A percentile compares a stretch with the other conserved stretches of the same genome.
Conservation (phyloP, 2,329 filamentous ascomycete species). For the Penicillium janthinellum region DNA sequence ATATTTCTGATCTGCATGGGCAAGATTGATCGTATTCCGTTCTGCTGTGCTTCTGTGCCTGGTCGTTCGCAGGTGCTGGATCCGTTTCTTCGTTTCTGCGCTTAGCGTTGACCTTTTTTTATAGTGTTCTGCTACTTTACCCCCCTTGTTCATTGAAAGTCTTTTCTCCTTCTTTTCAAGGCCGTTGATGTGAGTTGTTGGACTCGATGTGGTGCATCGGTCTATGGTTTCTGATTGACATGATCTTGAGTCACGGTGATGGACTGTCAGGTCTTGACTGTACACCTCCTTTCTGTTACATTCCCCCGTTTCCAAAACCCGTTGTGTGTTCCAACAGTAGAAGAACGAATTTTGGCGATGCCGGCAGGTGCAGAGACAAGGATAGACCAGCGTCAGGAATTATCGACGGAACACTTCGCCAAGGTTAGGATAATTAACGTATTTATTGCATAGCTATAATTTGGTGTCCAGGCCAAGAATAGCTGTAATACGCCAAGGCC, state of each 20-base stretch:
- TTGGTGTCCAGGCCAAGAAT: too few relatives aligned
- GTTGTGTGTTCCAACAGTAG: neutral
- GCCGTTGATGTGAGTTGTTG: neutral
- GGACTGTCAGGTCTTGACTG: constrained; percentile 7
- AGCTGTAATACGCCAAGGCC: too few relatives aligned
- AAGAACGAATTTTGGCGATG: neutral
- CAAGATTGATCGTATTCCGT: constrained; percentile 10
- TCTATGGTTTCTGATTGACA: constrained; percentile 10
- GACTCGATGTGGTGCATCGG: neutral
- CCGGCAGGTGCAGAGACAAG: too few relatives aligned
- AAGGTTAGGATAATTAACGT: too few relatives aligned
- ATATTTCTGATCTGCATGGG: constrained; percentile 9
- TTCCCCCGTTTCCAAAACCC: neutral
- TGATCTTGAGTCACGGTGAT: constrained; percentile 6
- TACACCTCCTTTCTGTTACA: neutral
- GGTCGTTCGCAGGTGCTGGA: constrained; percentile 18
- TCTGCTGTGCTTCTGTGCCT: constrained; percentile 5
- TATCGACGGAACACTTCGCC: too few relatives aligned
- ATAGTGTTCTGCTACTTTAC: constrained; percentile 11
- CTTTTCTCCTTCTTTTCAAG: neutral
- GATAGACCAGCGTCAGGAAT: too few relatives aligned
- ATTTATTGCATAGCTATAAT: too few relatives aligned
- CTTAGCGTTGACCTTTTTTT: constrained; percentile 26
- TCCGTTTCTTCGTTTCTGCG: constrained; percentile 21
- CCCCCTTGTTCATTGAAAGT: neutral